Conservation (phyloP, 108 stramenopile species). For the Cyclotella sp. region DNA sequence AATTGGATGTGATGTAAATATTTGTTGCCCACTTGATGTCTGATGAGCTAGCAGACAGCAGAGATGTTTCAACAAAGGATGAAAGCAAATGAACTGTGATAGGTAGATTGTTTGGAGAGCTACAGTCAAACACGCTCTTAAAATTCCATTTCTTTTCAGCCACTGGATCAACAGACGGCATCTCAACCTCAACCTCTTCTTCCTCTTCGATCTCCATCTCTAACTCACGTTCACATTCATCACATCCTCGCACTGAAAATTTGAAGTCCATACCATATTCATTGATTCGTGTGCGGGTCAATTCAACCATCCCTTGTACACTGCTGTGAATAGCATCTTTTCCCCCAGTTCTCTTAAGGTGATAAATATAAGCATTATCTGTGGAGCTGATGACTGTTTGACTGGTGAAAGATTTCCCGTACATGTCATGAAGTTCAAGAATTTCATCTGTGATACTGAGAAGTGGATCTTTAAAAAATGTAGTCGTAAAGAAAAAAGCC, state of each 20-base stretch:
- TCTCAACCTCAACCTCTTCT: constrained; percentile 59
- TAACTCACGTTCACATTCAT: constrained; percentile 64
- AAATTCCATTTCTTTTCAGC: constrained; percentile 38
- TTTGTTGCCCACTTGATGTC: constrained; percentile 20
- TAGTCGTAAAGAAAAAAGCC: constrained; percentile 48
- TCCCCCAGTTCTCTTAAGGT: constrained; percentile 33
- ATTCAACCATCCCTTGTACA: background rate
- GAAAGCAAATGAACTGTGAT: constrained; percentile 3
- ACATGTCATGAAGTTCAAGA: constrained; percentile 36
- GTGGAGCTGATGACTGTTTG: constrained; percentile 10
- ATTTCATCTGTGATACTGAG: constrained; percentile 25
- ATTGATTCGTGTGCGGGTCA: background rate
- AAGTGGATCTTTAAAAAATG: constrained; percentile 17
- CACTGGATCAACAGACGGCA: constrained; percentile 28
- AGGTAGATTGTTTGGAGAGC: background rate
- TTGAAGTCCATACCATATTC: constrained; percentile 27
- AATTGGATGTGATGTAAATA: constrained; percentile 35
- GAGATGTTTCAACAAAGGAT: constrained; percentile 3
- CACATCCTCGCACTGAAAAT: constrained; percentile 15
- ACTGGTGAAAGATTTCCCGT: constrained; percentile 24
- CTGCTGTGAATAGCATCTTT: background rate
- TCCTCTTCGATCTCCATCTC: constrained; percentile 54
- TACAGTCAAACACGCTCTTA: background rate
- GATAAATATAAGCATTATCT: constrained; percentile 13
- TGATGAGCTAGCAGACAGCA: background rate